Base-by-base conservation (phyloP, 441 rosid species). In the Syzygium malaccense region DNA sequence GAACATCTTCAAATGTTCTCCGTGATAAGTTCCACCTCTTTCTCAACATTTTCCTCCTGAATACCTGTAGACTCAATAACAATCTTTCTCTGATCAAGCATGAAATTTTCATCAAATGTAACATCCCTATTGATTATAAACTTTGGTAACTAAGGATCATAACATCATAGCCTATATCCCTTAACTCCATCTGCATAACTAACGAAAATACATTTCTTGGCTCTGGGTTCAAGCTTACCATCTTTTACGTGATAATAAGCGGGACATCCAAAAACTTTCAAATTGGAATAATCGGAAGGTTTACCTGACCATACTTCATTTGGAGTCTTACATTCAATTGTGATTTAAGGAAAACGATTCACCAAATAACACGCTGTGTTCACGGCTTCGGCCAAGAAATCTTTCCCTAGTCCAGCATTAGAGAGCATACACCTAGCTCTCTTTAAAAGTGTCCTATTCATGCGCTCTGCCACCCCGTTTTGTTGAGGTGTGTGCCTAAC, bases 401-500 rank as follows among this genome's bases (percentile, higher is more conserved):
- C 13, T 58, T 58, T 58, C 13, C 30, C 64, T 25, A 58, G n/a
- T 58, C 30, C 7, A 26, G 13, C 14, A 58, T 25, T 26, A 26
- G 64, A 58, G 3, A 60, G 15, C 32, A 60, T 14, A 60, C 3
- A 60, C 26, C 30, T 60, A 60, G 18, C 32, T 60, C 66, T 60
- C 17, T 13, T 8, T 0, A 60, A 0, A 13, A 60, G 66, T 60
- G 4, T 60, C 0, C 0, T 3, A 3, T 60, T 28, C 6, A 60
- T 28, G 17, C 3, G 8, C 32, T 60, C 1, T 1, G 0, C 18
- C 17, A 5, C 66, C 32, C 8, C 18, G 28, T 60, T 13, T 1
- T 26, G 8, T 60, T 60, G 66, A 60, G 30, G 18, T 6, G 8
- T 60, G 17, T 28, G 8, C 32, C 14, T 60, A 14, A 55, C 0